These are phyloP conservation scores for Bacidia gigantensis DNA, from an alignment of 495 filamentous ascomycete genomes.

Conservation along the genomic window DNA sequence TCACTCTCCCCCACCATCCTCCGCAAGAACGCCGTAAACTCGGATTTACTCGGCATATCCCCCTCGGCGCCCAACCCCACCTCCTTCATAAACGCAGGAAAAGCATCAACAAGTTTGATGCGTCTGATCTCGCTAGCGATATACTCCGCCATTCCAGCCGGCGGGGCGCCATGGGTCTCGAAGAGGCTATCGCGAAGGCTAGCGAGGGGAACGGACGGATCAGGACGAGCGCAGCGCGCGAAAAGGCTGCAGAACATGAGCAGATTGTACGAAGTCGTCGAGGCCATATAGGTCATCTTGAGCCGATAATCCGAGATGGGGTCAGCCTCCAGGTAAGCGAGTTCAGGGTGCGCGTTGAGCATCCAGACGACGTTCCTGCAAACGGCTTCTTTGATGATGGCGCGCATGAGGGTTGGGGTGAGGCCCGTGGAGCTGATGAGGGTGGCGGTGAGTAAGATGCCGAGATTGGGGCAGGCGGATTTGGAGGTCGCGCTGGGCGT, in stretches of 20 bases:
- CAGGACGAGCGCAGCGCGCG: constrained; percentile 28
- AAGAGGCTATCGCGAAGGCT: constrained; percentile 33
- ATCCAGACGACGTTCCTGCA: constrained; percentile 40
- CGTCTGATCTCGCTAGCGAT: constrained; percentile 30
- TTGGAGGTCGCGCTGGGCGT: constrained; percentile 26
- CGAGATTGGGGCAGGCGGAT: constrained; percentile 32
- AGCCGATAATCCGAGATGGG: constrained; percentile 28
- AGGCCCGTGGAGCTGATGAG: constrained; percentile 32
- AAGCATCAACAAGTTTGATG: constrained; percentile 29
- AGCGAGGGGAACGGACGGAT: constrained; percentile 20
- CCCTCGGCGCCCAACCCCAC: constrained; percentile 25
- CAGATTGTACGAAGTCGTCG: constrained; percentile 34
- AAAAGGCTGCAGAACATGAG: constrained; percentile 42
- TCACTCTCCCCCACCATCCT: constrained; percentile 27
- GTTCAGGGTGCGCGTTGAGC: constrained; percentile 30
- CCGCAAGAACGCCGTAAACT: constrained; percentile 28
- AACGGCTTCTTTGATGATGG: constrained; percentile 35
- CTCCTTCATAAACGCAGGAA: constrained; percentile 28
- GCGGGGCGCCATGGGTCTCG: constrained; percentile 33
- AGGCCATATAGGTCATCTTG: constrained; percentile 31
- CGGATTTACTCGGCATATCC: constrained; percentile 13
- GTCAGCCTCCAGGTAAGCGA: constrained; percentile 32
- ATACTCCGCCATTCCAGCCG: constrained; percentile 25
- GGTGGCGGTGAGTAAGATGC: constrained; percentile 32
- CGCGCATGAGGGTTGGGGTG: constrained; percentile 26